Base-by-base conservation (phyloP, 768 basidiomycete species). In the Lentinula guzmanii region DNA sequence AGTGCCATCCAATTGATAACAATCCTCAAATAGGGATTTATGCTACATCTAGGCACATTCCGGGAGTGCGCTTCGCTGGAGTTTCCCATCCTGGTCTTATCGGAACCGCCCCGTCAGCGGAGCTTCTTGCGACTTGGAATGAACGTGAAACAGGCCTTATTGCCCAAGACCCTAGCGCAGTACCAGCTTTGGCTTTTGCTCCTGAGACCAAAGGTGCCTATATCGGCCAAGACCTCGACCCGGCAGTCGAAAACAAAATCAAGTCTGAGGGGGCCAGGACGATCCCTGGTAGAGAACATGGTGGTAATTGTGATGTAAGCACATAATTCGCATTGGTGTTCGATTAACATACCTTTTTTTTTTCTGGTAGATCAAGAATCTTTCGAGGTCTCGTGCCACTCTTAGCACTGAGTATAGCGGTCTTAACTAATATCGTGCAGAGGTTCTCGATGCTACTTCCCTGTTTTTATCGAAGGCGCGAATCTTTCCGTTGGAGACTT, bases 401-500 rank as follows among this genome's bases (percentile, higher is more conserved):
- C 24, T 24, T 6, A 37, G 1, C 18, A 10, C 6, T 7, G 24
- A 39, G 16, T 28, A 34, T 5, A 15, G 15, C 16, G 16, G 37
- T 41, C 1, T 16, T 57, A 21, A 35, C 52, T 10, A 24, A 18
- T 24, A 28, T 58, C 7, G 41, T 33, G 21, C 41, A 84, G 83
- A 66, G 87, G 87, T 3, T 89, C 87, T 28, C 80, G 85, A 1
- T 87, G 84, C 70, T 89, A 89, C 68, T 84, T 90, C 75, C 90
- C 90, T 2, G 90, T 92, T 2, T 92, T 87, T 65, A 74, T 92
- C 35, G 77, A 84, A 50, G 90, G 89, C 5, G 90, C 90, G 1
- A 89, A 90, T 62, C 75, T 92, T 2, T 89, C 89, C 0, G 85
- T 91, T 18, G 90, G 90, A 1, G 90, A 91, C 69, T 74, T 90